Conservation (phyloP, 371 early-diverging fungal species). For the Fennellomyces sp. region DNA sequence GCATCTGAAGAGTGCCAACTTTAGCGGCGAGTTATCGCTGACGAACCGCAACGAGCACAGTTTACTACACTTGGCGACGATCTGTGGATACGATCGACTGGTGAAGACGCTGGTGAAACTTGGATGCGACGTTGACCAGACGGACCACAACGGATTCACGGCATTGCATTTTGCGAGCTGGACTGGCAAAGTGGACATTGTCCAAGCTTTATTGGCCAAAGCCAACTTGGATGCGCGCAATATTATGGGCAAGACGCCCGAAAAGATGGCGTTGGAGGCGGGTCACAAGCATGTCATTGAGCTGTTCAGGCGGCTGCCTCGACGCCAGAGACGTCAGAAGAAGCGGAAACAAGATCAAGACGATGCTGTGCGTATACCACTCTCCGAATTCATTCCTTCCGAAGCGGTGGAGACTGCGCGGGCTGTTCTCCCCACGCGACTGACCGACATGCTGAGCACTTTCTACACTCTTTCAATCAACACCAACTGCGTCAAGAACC, state of each 20-base stretch:
- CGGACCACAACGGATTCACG: slow-evolving; percentile 57
- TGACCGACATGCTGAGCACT: slow-evolving; percentile 21
- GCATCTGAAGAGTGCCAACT: slow-evolving; percentile 6
- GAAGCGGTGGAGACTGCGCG: slow-evolving; percentile 18
- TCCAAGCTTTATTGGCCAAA: slow-evolving; percentile 30
- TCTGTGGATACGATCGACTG: slow-evolving; percentile 42
- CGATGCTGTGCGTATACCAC: slow-evolving; percentile 28
- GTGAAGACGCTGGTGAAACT: slow-evolving; percentile 32
- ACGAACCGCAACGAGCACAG: slow-evolving; percentile 48
- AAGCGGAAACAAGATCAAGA: slow-evolving; percentile 4
- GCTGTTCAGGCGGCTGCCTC: slow-evolving; percentile 20
- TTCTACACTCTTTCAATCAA: slow-evolving; percentile 34
- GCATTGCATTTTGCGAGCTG: slow-evolving; percentile 64
- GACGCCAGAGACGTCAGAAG: not conserved
- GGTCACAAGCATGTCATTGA: slow-evolving; percentile 31
- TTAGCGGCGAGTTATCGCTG: slow-evolving; percentile 27
- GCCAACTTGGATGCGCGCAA: slow-evolving; percentile 27
- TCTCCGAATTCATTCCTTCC: slow-evolving; percentile 37
- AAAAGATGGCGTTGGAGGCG: slow-evolving; percentile 37
- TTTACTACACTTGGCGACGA: slow-evolving; percentile 54
- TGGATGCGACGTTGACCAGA: slow-evolving; percentile 40
- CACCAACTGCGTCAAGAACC: slow-evolving; percentile 26
- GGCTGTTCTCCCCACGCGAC: slow-evolving; percentile 23
- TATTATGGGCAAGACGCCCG: slow-evolving; percentile 41
- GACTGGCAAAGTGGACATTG: slow-evolving; percentile 54